Percentiles rank a stretch among this genome's conserved stretches.
Conservation (phyloP, 768 basidiomycete species). For the Macrolepiota albuminosa region DNA sequence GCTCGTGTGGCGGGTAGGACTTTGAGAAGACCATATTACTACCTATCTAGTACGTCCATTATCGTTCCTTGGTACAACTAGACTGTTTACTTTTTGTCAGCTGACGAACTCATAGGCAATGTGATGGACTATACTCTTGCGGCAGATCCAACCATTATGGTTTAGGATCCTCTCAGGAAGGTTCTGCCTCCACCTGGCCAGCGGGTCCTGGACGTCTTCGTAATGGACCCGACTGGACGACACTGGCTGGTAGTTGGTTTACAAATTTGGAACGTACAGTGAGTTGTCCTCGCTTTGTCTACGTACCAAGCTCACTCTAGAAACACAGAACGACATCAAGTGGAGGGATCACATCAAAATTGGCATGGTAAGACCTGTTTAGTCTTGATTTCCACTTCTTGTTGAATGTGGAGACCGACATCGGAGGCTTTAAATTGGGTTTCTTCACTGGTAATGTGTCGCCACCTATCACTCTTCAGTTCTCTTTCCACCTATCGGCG, state of each 20-base stretch:
- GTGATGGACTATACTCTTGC: constrained; percentile 33
- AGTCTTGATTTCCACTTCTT: not conserved
- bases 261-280: constrained; percentile 36
- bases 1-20: constrained; percentile 31
- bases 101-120: constrained; percentile 34
- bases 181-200: constrained; percentile 29
- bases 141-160: constrained; percentile 33
- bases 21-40: constrained; percentile 32
- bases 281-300: not conserved
- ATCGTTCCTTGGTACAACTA: not conserved
- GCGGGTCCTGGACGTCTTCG: constrained; percentile 29
- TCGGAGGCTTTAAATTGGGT: constrained; percentile 31
- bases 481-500: too few species aligned
- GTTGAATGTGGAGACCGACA: constrained; percentile 21
- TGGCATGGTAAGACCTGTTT: constrained; percentile 25
- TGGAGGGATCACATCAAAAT: constrained; percentile 31
- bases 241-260: constrained; percentile 35
- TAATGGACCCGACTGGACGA: constrained; percentile 35
- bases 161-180: constrained; percentile 29
- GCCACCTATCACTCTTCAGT: too few species aligned
- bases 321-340: constrained; percentile 26
- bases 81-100: constrained; percentile 10
- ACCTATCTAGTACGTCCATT: constrained; percentile 25
- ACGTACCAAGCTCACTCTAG: not conserved
- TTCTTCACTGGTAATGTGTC: constrained; percentile 28